These are phyloP conservation scores for Astragalus membranaceus DNA, from an alignment of 306 rosid genomes.

Conservation along the genomic window DNA sequence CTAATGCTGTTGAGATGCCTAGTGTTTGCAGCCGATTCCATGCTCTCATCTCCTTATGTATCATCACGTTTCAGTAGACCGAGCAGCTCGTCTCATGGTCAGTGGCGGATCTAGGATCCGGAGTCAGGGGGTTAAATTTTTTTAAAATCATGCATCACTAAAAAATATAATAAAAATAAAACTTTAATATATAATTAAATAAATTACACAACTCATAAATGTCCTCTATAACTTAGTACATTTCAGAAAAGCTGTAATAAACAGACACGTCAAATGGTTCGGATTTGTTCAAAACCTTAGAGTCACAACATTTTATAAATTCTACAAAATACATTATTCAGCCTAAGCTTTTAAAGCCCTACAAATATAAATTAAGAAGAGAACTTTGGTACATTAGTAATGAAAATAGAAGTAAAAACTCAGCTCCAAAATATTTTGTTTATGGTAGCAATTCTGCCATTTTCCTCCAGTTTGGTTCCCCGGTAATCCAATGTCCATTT, in stretches of 20 bases:
- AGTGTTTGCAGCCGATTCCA: background rate
- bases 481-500: conserved; percentile 88
- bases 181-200: no score
- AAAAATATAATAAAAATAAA: no score
- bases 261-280: background rate
- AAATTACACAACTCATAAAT: no score
- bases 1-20: background rate
- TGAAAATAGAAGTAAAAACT: conserved; percentile 17
- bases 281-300: background rate
- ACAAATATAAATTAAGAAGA: background rate
- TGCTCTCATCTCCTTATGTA: background rate
- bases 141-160: no score
- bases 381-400: background rate
- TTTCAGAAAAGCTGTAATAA: background rate
- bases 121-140: no score
- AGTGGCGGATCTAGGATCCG: no score
- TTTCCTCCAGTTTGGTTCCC: conserved; percentile 41
- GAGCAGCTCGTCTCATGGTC: background rate
- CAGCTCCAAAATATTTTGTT: conserved; percentile 61
- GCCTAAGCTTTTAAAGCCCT: conserved; percentile 14
- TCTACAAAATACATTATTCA: background rate
- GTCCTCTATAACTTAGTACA: background rate
- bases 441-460: conserved; percentile 45
- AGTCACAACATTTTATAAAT: background rate
- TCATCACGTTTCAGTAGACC: background rate